Base-by-base conservation (phyloP, 2,329 filamentous ascomycete genomes). In the Aspergillus aculeatinus region DNA sequence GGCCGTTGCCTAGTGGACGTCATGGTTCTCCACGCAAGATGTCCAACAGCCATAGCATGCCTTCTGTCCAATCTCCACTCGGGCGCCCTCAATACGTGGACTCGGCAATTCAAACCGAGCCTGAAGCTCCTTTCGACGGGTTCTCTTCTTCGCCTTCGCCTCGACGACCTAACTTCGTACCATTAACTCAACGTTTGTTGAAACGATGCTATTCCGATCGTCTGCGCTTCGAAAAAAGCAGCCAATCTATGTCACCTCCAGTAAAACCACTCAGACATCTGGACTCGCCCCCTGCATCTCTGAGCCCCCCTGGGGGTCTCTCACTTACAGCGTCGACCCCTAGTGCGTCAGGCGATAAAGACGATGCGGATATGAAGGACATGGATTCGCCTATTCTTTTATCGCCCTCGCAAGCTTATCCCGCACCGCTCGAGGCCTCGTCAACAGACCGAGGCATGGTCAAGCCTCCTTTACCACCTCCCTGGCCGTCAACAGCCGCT, bases 351-450 rank as follows among this genome's bases (percentile, higher is more conserved):
- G 51, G 61, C 25, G 61, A 70, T 10, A 62, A 61, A 11, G 67
- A 70, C 12, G 80, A 82, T 66, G 69, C 80, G 16, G 80, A 80
- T 55, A 83, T 82, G 81, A 77, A 77, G 61, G 80, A 82, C 62
- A 70, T 71, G 11, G 67, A 69, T 48, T 68, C 68, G 5, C 67
- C 67, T 14, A 67, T 67, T 16, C 68, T 66, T 16, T 49, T 48
- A 4, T 65, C 60, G 21, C 56, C 63, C 48, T 62, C 67, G 19
- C 65, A 64, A 52, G 53, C 50, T 23, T 60, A 51, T 3, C 61
- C 58, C 44, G 39, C 51, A 5, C 59, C 65, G 31, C 19, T 58
- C 5, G 65, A 66, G 10, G 57, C 50, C 12, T 67, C 65, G 6
- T 55, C 63, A 11, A 60, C 54, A 14, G 63, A 57, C 33, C 60